Conservation (phyloP, 2,329 filamentous ascomycete species). For the Trichoderma koningiopsis region DNA sequence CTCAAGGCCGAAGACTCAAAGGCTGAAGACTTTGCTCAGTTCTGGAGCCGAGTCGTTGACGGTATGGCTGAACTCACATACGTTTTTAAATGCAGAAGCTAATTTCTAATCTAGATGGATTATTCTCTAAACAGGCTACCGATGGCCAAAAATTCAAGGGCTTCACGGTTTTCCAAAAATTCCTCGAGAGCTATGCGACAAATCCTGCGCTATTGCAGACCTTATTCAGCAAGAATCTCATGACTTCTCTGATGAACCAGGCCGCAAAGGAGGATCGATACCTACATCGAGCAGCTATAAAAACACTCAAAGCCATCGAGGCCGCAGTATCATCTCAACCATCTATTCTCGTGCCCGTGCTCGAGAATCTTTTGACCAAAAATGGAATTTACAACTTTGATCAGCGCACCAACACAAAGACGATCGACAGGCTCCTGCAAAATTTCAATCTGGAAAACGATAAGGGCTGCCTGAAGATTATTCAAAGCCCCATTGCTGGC, state of each 20-base stretch:
- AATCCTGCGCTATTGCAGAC: conserved; percentile 51
- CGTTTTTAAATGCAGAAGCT: conserved; percentile 26
- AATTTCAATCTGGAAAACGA: conserved; percentile 60
- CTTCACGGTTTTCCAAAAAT: conserved; percentile 81
- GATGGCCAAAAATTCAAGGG: conserved; percentile 91
- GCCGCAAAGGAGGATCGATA: conserved; percentile 76
- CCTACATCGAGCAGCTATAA: conserved; percentile 76
- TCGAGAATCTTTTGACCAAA: conserved; percentile 69
- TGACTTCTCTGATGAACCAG: conserved; percentile 81
- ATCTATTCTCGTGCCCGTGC: conserved; percentile 59
- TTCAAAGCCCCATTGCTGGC: conserved; percentile 47
- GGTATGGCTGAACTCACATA: conserved; percentile 55
- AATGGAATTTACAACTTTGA: conserved; percentile 80
- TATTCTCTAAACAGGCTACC: conserved; percentile 81
- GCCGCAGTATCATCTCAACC: conserved; percentile 63
- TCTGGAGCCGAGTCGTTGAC: conserved; percentile 87
- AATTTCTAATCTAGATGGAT: conserved; percentile 61
- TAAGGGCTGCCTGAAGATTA: conserved; percentile 52
- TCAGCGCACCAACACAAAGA: conserved; percentile 81
- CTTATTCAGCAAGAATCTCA: conserved; percentile 81
- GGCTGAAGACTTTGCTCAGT: conserved; percentile 64
- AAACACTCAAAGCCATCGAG: conserved; percentile 72
- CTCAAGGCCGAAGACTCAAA: conserved; percentile 42
- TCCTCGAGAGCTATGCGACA: conserved; percentile 59
- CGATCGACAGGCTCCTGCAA: conserved; percentile 72